Percentiles rank a stretch among this genome's conserved stretches.
These are phyloP conservation scores for Penicillium pulvis DNA, from an alignment of 495 filamentous ascomycete species.

Conservation along the genomic window DNA sequence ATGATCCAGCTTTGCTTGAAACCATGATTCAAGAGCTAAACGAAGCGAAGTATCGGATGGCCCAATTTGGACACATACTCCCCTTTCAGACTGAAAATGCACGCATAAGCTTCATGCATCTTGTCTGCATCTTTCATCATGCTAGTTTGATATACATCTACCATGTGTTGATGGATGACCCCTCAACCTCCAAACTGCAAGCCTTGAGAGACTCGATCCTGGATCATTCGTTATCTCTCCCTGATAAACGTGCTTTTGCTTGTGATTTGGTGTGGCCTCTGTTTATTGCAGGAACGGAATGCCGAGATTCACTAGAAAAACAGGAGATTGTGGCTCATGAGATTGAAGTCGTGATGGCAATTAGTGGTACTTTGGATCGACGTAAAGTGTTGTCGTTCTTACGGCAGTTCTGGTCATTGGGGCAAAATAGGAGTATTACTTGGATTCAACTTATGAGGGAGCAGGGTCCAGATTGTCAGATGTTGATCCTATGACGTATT, in stretches of 20 bases:
- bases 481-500: constrained; percentile 17
- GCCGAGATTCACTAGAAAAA: not conserved
- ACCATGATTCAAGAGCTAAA: constrained; percentile 1
- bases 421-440: constrained; percentile 1
- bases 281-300: constrained; percentile 18
- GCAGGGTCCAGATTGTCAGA: constrained; percentile 4
- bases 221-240: not conserved
- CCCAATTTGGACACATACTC: constrained; percentile 1
- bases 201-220: constrained; percentile 9
- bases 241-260: constrained; percentile 6
- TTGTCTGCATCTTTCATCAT: constrained; percentile 17
- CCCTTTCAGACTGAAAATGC: constrained; percentile 6
- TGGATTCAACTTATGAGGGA: constrained; percentile 24
- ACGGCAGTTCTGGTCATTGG: constrained; percentile 18
- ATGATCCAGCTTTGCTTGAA: not conserved
- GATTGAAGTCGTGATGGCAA: constrained; percentile 20
- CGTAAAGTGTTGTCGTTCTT: constrained; percentile 25
- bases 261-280: constrained; percentile 21
- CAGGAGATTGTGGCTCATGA: constrained; percentile 12
- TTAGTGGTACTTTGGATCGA: constrained; percentile 26
- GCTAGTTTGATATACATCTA: constrained; percentile 16
- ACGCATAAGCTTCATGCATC: constrained; percentile 7
- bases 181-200: not conserved
- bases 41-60: constrained; percentile 7
- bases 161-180: constrained; percentile 3